Conservation (phyloP, 192 early-diverging fungal genomes). For the Mortierella alpina region DNA sequence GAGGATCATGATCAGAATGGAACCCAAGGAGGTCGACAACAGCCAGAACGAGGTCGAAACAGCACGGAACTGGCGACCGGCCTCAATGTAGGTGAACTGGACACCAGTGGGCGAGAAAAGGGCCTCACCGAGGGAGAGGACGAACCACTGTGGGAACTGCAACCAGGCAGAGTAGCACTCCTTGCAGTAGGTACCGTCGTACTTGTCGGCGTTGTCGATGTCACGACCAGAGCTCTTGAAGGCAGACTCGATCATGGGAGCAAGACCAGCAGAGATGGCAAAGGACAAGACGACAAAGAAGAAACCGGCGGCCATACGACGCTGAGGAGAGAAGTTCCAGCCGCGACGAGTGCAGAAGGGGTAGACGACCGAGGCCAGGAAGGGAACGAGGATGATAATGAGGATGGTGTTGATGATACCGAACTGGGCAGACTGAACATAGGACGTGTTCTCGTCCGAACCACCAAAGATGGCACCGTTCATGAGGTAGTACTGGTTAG, state of each 20-base stretch:
- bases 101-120: slow-evolving; percentile 70
- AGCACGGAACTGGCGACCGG: slow-evolving; percentile 70
- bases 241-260: slow-evolving; percentile 35
- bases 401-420: slow-evolving; percentile 58
- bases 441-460: not conserved
- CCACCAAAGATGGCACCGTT: slow-evolving; percentile 47
- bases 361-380: slow-evolving; percentile 64
- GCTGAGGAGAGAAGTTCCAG: slow-evolving; percentile 55
- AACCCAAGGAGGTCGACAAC: slow-evolving; percentile 58
- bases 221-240: slow-evolving; percentile 10
- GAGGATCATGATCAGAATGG: slow-evolving; percentile 44
- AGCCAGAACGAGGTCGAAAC: slow-evolving; percentile 69
- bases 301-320: slow-evolving; percentile 67
- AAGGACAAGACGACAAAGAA: slow-evolving; percentile 63
- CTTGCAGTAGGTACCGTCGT: slow-evolving; percentile 37
- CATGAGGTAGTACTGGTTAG: slow-evolving; percentile 54
- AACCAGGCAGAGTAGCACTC: slow-evolving; percentile 49
- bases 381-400: slow-evolving; percentile 64
- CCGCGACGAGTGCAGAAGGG: slow-evolving; percentile 59
- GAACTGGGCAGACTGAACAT: slow-evolving; percentile 32
- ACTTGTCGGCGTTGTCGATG: slow-evolving; percentile 1
- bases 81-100: slow-evolving; percentile 73
- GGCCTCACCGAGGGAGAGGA: slow-evolving; percentile 68
- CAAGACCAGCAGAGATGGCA: slow-evolving; percentile 35
- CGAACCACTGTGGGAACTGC: slow-evolving; percentile 63